Conservation (phyloP, 345 rosid species). For the Syzygium aromaticum region DNA sequence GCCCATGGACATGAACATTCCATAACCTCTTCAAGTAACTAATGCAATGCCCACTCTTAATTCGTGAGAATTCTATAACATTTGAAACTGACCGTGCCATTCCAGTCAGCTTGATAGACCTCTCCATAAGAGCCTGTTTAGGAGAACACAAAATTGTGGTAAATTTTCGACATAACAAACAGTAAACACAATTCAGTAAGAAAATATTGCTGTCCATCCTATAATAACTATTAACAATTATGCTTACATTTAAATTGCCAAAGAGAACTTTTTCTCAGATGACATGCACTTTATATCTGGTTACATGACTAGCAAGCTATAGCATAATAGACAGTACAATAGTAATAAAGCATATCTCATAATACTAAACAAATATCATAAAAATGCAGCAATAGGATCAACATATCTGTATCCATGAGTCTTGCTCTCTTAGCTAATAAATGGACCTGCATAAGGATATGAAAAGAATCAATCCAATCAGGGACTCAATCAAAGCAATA, state of each 20-base stretch:
- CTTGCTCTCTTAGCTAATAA: neutral
- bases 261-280: neutral
- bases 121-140: conserved; percentile 94
- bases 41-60: neutral
- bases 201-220: neutral
- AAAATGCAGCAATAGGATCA: neutral
- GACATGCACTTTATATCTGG: neutral
- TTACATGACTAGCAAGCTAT: neutral
- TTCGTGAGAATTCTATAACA: neutral
- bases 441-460: conserved; percentile 1
- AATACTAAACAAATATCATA: neutral
- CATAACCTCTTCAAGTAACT: neutral
- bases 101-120: conserved; percentile 97
- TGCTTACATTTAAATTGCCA: neutral
- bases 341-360: neutral
- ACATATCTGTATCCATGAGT: neutral
- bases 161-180: neutral
- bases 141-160: conserved; percentile 4
- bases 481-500: conserved; percentile 17
- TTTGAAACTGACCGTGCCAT: conserved; percentile 79
- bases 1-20: neutral
- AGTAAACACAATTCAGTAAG: neutral
- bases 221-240: neutral
- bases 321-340: neutral
- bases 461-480: neutral